A percentile compares a stretch with the other conserved stretches of the same genome.
Evolutionary conservation across 2,329 filamentous ascomycete genomes (phyloP).

Genomic region (Claviceps purpurea): DNA sequence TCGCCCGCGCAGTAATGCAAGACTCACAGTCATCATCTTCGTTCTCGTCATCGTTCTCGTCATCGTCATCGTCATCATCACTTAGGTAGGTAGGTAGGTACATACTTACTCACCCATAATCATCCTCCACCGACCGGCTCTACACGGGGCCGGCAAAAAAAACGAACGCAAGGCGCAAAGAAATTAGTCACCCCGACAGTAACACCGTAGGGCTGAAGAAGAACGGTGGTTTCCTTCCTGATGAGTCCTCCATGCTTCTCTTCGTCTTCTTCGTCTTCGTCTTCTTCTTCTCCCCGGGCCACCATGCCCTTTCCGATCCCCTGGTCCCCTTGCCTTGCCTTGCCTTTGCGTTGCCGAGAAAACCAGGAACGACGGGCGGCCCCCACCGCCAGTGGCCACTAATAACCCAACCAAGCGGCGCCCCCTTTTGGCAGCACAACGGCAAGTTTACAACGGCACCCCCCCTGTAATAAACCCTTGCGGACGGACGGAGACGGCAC

Average conservation of each 20-base stretch:
- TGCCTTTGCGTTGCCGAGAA: background rate
- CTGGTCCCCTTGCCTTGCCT: background rate
- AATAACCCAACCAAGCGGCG: too few relatives aligned
- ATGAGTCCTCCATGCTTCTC: too few relatives aligned
- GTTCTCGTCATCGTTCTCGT: background rate
- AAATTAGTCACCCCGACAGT: background rate
- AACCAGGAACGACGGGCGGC: background rate
- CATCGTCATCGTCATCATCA: background rate
- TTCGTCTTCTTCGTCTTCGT: too few relatives aligned
- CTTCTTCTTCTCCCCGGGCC: too few relatives aligned
- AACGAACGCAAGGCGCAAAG: too few relatives aligned
- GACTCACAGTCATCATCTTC: background rate
- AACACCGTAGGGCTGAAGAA: background rate
- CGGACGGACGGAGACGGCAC: too few relatives aligned
- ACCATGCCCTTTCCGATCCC: background rate
- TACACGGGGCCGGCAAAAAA: too few relatives aligned
- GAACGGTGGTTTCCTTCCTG: background rate
- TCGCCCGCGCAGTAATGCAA: too few relatives aligned
- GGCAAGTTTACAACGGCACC: too few relatives aligned
- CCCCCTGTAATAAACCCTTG: too few relatives aligned
- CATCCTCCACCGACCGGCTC: background rate
- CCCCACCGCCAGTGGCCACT: background rate
- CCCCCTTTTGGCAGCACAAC: too few relatives aligned
- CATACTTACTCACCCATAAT: background rate
- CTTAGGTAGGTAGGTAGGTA: too few relatives aligned